These are phyloP conservation scores for Boletus bicolor DNA, from an alignment of 768 basidiomycete genomes.

Conservation along the genomic window DNA sequence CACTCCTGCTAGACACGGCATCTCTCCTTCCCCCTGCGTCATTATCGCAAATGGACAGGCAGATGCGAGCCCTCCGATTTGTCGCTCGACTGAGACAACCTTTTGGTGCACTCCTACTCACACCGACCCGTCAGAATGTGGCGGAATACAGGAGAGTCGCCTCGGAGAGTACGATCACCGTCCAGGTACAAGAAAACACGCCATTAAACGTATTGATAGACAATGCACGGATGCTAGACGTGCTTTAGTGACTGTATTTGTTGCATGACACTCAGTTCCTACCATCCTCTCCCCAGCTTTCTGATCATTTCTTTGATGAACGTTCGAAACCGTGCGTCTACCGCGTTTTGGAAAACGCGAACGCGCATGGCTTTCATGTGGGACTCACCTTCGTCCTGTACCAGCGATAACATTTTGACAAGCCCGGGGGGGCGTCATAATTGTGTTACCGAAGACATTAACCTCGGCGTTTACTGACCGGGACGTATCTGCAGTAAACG, in stretches of 20 bases:
- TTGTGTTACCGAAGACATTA: too few species aligned
- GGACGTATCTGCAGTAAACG: too few species aligned
- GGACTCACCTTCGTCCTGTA: too few species aligned
- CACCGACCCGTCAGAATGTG: background rate
- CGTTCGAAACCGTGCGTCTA: too few species aligned
- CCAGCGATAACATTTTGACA: too few species aligned
- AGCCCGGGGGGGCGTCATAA: too few species aligned
- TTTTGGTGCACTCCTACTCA: constrained; percentile 10
- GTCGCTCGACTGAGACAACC: constrained; percentile 3
- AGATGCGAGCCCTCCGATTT: background rate
- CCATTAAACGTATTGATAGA: background rate
- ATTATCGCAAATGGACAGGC: background rate
- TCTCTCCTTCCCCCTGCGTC: background rate
- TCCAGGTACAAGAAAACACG: constrained; percentile 1
- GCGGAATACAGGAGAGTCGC: constrained; percentile 13
- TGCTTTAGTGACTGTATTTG: background rate
- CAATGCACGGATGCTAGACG: background rate
- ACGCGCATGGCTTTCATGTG: too few species aligned
- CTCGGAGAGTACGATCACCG: constrained; percentile 1
- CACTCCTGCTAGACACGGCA: background rate
- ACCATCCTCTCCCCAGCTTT: too few species aligned
- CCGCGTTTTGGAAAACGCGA: too few species aligned
- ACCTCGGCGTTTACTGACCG: too few species aligned
- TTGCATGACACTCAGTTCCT: background rate
- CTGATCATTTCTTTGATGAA: too few species aligned